Percentiles rank a stretch among this genome's conserved stretches.
These are phyloP conservation scores for Dryas drummondii DNA, from an alignment of 306 rosid genomes.

Conservation along the genomic window DNA sequence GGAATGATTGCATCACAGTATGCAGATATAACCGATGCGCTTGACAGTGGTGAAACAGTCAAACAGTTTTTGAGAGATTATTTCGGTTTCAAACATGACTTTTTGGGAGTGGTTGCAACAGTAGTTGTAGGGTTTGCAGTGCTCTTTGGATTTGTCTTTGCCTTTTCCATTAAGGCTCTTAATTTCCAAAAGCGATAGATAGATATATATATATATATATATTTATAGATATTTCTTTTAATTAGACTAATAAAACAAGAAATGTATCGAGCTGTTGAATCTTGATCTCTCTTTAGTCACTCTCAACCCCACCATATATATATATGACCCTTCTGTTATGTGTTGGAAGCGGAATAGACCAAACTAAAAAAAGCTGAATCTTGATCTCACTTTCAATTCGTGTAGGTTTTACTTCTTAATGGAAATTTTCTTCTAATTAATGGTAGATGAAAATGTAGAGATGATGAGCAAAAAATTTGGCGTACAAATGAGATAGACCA, in stretches of 20 bases:
- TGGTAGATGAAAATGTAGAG: too few species aligned
- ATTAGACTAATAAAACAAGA: not conserved
- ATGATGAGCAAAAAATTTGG: too few species aligned
- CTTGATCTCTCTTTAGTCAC: too few species aligned
- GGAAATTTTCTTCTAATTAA: too few species aligned
- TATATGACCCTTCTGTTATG: too few species aligned
- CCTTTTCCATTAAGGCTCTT: slow-evolving; percentile 32
- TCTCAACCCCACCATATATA: too few species aligned
- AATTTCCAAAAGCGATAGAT: slow-evolving; percentile 44
- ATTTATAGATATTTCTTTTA: not conserved
- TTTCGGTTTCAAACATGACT: slow-evolving; percentile 41
- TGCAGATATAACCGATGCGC: slow-evolving; percentile 25
- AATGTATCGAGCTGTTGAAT: not conserved
- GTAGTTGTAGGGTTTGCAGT: slow-evolving; percentile 25
- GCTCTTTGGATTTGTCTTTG: slow-evolving; percentile 39
- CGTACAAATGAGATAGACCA: too few species aligned
- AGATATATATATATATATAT: too few species aligned
- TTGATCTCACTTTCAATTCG: too few species aligned
- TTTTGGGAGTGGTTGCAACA: slow-evolving; percentile 36
- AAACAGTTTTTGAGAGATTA: slow-evolving; percentile 21
- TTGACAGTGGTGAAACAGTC: slow-evolving; percentile 27
- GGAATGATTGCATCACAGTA: slow-evolving; percentile 62
- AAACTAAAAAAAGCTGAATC: too few species aligned
- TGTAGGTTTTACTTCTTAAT: too few species aligned
- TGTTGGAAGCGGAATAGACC: too few species aligned